phyloP scores from a whole-genome alignment of 2,329 filamentous ascomycete species.

The Sporothrix pseudoabietina region DNA sequence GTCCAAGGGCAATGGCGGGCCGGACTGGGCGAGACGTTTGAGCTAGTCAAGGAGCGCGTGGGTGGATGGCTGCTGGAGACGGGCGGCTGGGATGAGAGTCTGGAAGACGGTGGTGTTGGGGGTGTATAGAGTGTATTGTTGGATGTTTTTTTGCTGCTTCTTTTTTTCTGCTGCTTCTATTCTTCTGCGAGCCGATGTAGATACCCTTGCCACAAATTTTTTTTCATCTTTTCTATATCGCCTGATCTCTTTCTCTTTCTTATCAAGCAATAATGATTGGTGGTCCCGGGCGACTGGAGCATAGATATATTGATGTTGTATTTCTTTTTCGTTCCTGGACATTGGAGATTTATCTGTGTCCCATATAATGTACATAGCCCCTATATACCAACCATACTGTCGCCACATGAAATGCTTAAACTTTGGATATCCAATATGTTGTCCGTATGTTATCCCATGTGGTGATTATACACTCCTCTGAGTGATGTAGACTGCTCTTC shows the following conservation, averaged over 20 bases:
- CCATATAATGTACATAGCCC: conserved; percentile 9
- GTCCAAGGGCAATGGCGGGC: conserved; percentile 91
- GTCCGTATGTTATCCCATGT: not conserved
- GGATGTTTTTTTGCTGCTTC: not conserved
- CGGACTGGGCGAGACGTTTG: conserved; percentile 77
- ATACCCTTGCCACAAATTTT: conserved; percentile 34
- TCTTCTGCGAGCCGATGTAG: conserved; percentile 29
- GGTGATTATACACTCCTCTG: not conserved
- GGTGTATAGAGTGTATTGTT: conserved; percentile 41
- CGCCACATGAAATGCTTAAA: not conserved
- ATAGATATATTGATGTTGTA: too few relatives aligned
- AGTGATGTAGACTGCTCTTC: not conserved
- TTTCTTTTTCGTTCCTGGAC: not conserved
- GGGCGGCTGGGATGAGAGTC: conserved; percentile 85
- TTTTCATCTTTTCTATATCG: not conserved
- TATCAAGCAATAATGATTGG: not conserved
- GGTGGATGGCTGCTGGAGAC: conserved; percentile 71
- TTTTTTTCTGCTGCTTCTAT: not conserved
- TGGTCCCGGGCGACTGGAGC: conserved; percentile 8
- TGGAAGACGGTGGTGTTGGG: conserved; percentile 61
- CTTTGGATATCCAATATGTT: not conserved
- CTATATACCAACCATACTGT: not conserved
- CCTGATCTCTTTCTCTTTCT: not conserved
- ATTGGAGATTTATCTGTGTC: not conserved
- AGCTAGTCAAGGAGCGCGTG: conserved; percentile 72